Percentiles rank a stretch among this genome's conserved stretches.
Conservation (phyloP, 2,329 filamentous ascomycete genomes). For the Fusarium hainanense region DNA sequence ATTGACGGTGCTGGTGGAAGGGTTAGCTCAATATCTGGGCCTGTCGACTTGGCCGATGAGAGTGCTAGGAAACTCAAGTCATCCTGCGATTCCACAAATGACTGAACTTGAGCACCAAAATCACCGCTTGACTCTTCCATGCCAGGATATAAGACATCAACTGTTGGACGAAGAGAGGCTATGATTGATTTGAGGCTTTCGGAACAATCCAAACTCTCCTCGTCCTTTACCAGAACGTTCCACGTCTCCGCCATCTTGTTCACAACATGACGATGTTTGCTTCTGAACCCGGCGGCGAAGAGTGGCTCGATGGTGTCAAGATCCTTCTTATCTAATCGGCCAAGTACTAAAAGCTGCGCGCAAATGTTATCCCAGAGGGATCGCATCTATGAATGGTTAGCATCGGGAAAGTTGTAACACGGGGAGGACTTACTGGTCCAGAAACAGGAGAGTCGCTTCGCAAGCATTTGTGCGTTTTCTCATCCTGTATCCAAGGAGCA, state of each 20-base stretch:
- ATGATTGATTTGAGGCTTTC: constrained; percentile 71
- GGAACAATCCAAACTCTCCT: constrained; percentile 72
- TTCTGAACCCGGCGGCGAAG: constrained; percentile 67
- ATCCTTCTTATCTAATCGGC: constrained; percentile 55
- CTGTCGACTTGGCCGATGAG: constrained; percentile 48
- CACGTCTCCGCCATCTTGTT: constrained; percentile 67
- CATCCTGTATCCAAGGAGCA: constrained; percentile 72
- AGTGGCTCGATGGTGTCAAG: constrained; percentile 66
- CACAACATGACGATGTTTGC: constrained; percentile 66
- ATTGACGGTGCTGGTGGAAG: constrained; percentile 25
- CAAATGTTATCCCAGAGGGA: constrained; percentile 64
- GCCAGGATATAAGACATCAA: constrained; percentile 60
- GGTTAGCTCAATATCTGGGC: constrained; percentile 35
- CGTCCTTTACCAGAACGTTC: constrained; percentile 75
- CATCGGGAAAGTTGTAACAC: neutral
- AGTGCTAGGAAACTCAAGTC: constrained; percentile 53
- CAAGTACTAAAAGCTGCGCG: constrained; percentile 50
- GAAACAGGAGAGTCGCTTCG: constrained; percentile 55
- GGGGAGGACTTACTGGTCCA: constrained; percentile 57
- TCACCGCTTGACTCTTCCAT: constrained; percentile 53
- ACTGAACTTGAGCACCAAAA: constrained; percentile 53
- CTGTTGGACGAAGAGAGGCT: constrained; percentile 66
- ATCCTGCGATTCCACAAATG: constrained; percentile 63
- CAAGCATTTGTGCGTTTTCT: constrained; percentile 55
- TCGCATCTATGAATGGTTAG: constrained; percentile 56